phyloP scores from a whole-genome alignment of 2,329 filamentous ascomycete species.

The Zymoseptoria pseudotritici region DNA sequence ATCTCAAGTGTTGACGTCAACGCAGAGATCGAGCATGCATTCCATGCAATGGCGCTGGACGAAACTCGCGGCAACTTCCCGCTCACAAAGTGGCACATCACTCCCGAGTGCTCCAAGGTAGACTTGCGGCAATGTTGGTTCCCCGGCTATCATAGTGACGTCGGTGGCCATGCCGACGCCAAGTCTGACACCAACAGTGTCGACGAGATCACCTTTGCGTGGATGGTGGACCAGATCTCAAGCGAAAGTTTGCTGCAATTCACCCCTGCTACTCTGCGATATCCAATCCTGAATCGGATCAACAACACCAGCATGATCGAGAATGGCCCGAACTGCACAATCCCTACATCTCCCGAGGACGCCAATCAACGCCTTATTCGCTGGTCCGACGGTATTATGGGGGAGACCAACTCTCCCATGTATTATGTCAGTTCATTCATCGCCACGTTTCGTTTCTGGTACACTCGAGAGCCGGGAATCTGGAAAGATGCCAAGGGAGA shows the following conservation, averaged over 20 bases:
- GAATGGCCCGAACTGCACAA: constrained; percentile 1
- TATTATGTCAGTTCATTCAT: constrained; percentile 10
- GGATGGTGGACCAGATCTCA: constrained; percentile 31
- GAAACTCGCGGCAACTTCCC: constrained; percentile 43
- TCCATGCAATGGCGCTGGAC: constrained; percentile 47
- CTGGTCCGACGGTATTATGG: constrained; percentile 11
- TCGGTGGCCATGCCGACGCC: constrained; percentile 38
- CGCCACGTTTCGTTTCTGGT: constrained; percentile 7
- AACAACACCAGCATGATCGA: constrained; percentile 1
- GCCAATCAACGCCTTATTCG: constrained; percentile 11
- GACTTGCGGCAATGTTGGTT: constrained; percentile 47
- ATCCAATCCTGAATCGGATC: constrained; percentile 11
- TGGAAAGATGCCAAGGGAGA: constrained; percentile 5
- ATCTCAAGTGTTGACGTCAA: background rate
- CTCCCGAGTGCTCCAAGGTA: constrained; percentile 10
- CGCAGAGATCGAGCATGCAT: constrained; percentile 41
- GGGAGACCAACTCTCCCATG: constrained; percentile 5
- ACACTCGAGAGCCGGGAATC: constrained; percentile 7
- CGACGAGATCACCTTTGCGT: constrained; percentile 31
- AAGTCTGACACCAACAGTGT: constrained; percentile 17
- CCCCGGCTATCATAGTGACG: constrained; percentile 44
- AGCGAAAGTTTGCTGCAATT: constrained; percentile 8
- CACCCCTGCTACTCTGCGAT: constrained; percentile 8
- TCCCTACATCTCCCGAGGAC: constrained; percentile 8
- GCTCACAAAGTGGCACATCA: constrained; percentile 40